Evolutionary conservation across 1,284 basidiomycete species (phyloP), one percentile per base, ranked within the genome.

Genomic region (Heterobasidion annosum): DNA sequence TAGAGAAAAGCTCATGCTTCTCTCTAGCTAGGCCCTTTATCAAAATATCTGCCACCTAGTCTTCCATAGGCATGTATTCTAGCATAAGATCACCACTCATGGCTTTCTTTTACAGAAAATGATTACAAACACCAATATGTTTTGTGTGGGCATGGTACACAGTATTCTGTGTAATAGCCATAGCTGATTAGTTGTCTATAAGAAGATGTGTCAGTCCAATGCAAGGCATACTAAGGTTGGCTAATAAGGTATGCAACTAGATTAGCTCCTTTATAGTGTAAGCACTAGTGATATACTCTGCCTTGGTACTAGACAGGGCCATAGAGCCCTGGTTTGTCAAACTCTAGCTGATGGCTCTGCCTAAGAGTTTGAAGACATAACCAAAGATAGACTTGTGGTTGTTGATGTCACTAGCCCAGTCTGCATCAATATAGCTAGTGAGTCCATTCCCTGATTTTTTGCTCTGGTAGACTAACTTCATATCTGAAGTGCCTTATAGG

Each of bases 401-500:
- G n/a, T 57, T 54, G 1, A 34, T 8, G 12, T 50, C 15, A 2
- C 33, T n/a, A n/a, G 18, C 48, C 8, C n/a, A 33, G n/a, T 34
- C 45, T 1, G 6, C 6, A 12, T 46, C 4, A 8, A 25, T 3
- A 25, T 15, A 46, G 12, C 48, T 7, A 10, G 25, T 25, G 9
- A 34, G 25, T 25, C 15, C 33, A 8, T 25, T n/a, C 5, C 2
- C 19, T 34, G 34, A 34, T 12, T 3, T 15, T 13, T 34, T 25
- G 12, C 48, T 7, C 19, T 34, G 2, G 33, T 49, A 49, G n/a
- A 32, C 12, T 2, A 34, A 25, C 18, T 25, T n/a, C 4, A 68
- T 50, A 13, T 64, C 46, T 8, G 58, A 46, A 0, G 76, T 75
- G 2, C 70, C 69, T 13, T 69, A 66, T 1, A 79, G 66, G 57